These are phyloP conservation scores for Fusarium sp. DNA, from an alignment of 2,329 filamentous ascomycete genomes.

Conservation along the genomic window DNA sequence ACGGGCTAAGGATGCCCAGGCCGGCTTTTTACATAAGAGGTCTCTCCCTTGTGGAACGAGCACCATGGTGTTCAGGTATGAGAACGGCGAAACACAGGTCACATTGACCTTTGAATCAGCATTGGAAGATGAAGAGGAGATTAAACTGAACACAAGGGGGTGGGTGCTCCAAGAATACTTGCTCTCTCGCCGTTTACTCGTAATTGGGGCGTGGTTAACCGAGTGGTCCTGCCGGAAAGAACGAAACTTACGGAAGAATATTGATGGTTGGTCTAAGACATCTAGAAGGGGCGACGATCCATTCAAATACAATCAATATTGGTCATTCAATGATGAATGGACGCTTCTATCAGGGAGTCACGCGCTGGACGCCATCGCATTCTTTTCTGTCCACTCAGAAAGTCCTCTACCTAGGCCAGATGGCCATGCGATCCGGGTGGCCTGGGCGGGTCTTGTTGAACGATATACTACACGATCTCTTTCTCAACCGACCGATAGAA, in stretches of 20 bases:
- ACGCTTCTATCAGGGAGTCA: neutral
- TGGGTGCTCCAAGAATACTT: neutral
- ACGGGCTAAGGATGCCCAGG: neutral
- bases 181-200: neutral
- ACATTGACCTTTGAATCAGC: neutral
- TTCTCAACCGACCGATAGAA: neutral
- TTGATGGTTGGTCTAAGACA: neutral
- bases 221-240: neutral
- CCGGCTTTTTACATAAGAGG: neutral
- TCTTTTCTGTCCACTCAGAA: neutral
- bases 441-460: fast-evolving
- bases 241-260: neutral
- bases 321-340: neutral
- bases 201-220: neutral
- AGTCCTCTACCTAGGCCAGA: fast-evolving
- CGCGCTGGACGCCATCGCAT: neutral
- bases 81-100: fast-evolving
- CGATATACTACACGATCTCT: neutral
- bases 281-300: neutral
- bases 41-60: neutral
- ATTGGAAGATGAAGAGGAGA: neutral
- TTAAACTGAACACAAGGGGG: neutral
- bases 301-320: neutral
- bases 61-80: fast-evolving
- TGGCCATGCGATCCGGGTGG: neutral